Percentiles rank a stretch among this genome's conserved stretches.
phyloP scores from a whole-genome alignment of 208 protist species.

The Leishmania aethiopica region DNA sequence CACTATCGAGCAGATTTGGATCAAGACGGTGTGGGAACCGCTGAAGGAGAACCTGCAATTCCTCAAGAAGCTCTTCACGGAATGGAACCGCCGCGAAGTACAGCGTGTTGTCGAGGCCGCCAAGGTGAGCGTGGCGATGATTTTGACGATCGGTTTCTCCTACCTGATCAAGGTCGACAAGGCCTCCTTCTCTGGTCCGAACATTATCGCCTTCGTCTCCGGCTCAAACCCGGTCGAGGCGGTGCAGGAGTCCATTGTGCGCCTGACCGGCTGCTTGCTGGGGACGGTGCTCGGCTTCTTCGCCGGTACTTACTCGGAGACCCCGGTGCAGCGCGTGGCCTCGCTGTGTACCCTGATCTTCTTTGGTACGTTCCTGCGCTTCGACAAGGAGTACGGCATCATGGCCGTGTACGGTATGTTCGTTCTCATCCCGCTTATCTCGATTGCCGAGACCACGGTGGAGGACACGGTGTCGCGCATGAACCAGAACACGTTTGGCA shows the following conservation, averaged over 20 bases:
- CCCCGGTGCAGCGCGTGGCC: constrained; percentile 69
- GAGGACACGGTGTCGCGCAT: constrained; percentile 78
- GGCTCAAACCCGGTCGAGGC: constrained; percentile 87
- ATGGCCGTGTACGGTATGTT: constrained; percentile 90
- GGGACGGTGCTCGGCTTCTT: constrained; percentile 90
- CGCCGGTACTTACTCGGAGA: constrained; percentile 74
- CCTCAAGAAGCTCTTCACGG: constrained; percentile 49
- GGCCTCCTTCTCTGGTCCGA: constrained; percentile 74
- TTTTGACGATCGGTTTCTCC: constrained; percentile 80
- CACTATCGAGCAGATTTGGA: constrained; percentile 43
- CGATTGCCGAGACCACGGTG: constrained; percentile 53
- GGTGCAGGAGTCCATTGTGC: constrained; percentile 82
- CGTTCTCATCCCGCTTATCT: constrained; percentile 81
- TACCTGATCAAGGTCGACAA: constrained; percentile 72
- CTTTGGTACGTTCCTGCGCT: constrained; percentile 76
- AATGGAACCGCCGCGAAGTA: constrained; percentile 64
- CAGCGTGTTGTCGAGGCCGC: constrained; percentile 87
- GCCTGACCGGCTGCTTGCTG: constrained; percentile 85
- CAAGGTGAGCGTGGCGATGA: constrained; percentile 89
- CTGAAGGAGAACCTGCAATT: constrained; percentile 70
- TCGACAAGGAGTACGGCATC: constrained; percentile 83
- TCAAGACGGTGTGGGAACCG: constrained; percentile 46
- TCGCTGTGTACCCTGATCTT: constrained; percentile 86
- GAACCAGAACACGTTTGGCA: constrained; percentile 91
- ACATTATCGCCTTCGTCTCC: constrained; percentile 90